Conservation (phyloP, 495 filamentous ascomycete genomes). For the Stereocaulon alpinum region DNA sequence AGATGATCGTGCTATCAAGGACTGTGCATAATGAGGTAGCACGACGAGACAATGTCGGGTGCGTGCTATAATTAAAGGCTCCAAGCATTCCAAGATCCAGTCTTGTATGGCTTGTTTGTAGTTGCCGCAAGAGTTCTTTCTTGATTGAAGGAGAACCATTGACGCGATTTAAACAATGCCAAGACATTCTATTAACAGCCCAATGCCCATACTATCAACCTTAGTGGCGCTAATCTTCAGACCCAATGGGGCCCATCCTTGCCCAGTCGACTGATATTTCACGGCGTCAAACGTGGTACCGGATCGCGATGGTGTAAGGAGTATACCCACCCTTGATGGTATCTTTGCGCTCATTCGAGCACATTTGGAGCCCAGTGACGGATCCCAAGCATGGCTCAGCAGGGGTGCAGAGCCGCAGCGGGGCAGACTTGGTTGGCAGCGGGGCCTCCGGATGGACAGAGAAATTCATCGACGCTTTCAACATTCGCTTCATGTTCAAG, state of each 20-base stretch:
- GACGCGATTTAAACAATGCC: slow-evolving; percentile 7
- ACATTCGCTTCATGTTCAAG: background rate
- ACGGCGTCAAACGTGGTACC: background rate
- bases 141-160: slow-evolving; percentile 3
- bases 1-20: background rate
- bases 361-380: background rate
- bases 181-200: slow-evolving; percentile 7
- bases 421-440: background rate
- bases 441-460: background rate
- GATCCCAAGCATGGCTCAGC: background rate
- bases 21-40: background rate
- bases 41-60: background rate
- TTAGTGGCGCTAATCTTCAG: slow-evolving; percentile 4
- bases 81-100: background rate
- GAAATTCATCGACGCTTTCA: background rate
- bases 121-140: background rate
- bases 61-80: background rate
- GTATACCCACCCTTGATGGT: background rate
- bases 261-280: background rate
- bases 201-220: background rate
- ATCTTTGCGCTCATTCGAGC: background rate
- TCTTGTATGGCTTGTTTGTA: background rate
- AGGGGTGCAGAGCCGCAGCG: background rate
- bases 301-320: background rate
- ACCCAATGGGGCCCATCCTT: background rate